Conservation (phyloP, 2,329 filamentous ascomycete genomes). For the Ophiostoma ulmi region DNA sequence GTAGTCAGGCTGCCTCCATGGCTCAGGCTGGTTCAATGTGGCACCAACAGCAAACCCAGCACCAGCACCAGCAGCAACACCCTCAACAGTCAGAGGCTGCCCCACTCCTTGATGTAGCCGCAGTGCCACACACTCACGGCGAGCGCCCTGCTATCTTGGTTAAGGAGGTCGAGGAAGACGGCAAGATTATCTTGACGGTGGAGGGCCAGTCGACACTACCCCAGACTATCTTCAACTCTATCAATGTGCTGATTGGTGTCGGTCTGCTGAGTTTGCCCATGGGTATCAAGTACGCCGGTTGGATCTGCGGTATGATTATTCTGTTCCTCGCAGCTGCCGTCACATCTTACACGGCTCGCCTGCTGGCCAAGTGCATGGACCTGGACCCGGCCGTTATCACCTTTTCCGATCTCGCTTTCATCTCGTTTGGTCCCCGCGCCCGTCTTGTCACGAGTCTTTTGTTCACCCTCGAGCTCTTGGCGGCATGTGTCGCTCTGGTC, state of each 20-base stretch:
- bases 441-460: constrained; percentile 77
- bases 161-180: constrained; percentile 82
- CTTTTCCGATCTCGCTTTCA: constrained; percentile 87
- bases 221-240: constrained; percentile 94
- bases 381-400: constrained; percentile 81
- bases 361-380: constrained; percentile 84
- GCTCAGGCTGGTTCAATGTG: constrained; percentile 47
- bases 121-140: constrained; percentile 41
- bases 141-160: constrained; percentile 74
- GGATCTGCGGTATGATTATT: constrained; percentile 74
- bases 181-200: constrained; percentile 75
- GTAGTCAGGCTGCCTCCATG: constrained; percentile 40
- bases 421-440: constrained; percentile 79
- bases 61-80: constrained; percentile 4
- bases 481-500: constrained; percentile 81
- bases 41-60: constrained; percentile 48
- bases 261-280: constrained; percentile 84
- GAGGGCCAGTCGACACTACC: constrained; percentile 92
- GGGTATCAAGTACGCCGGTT: constrained; percentile 80
- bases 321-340: constrained; percentile 67
- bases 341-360: constrained; percentile 79
- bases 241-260: constrained; percentile 86
- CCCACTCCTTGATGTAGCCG: constrained; percentile 33
- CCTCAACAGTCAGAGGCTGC: neutral
- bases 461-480: constrained; percentile 82